A percentile compares a stretch with the other conserved stretches of the same genome.
phyloP scores from a whole-genome alignment of 148 eudicot genomes.

The Drosera capensis region DNA sequence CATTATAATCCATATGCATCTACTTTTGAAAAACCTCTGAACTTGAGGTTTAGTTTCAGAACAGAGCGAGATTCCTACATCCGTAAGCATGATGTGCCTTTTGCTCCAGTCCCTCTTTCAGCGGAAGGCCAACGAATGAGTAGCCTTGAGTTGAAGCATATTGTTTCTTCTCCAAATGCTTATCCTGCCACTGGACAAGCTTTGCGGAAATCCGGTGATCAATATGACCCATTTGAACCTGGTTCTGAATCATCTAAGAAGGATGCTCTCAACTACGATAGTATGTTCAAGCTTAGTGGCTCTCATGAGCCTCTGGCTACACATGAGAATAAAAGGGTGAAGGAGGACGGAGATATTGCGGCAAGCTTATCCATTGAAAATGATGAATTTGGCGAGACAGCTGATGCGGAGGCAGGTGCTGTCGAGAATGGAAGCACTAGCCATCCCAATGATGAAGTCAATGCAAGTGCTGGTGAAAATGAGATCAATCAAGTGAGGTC shows the following conservation, averaged over 20 bases:
- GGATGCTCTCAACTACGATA: slow-evolving; percentile 22
- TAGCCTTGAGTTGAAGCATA: slow-evolving; percentile 15
- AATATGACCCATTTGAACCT: slow-evolving; percentile 94
- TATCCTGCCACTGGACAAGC: slow-evolving; percentile 17
- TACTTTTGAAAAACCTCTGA: slow-evolving; percentile 72
- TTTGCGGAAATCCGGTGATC: slow-evolving; percentile 33
- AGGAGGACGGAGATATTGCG: slow-evolving; percentile 32
- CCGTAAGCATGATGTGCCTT: slow-evolving; percentile 27
- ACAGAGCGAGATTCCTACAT: slow-evolving; percentile 21
- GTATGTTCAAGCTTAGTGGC: slow-evolving; percentile 27
- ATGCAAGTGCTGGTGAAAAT: slow-evolving; percentile 35
- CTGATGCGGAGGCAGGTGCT: slow-evolving; percentile 75
- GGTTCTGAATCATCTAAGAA: slow-evolving; percentile 43
- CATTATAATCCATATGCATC: slow-evolving; percentile 88
- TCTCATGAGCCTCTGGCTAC: slow-evolving; percentile 32
- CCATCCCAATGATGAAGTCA: slow-evolving; percentile 27
- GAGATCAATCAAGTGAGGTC: slow-evolving; percentile 70
- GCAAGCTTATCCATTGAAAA: slow-evolving; percentile 29
- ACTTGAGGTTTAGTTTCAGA: slow-evolving; percentile 46
- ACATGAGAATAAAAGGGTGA: slow-evolving; percentile 35
- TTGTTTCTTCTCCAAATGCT: slow-evolving; percentile 21
- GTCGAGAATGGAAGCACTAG: slow-evolving; percentile 56
- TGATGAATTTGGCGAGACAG: slow-evolving; percentile 88
- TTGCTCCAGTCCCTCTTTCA: slow-evolving; percentile 21
- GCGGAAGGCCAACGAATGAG: slow-evolving; percentile 23